Evolutionary conservation across 1,284 basidiomycete species (phyloP), one percentile per base, ranked within the genome.

Genomic region (Irpex sp.): DNA sequence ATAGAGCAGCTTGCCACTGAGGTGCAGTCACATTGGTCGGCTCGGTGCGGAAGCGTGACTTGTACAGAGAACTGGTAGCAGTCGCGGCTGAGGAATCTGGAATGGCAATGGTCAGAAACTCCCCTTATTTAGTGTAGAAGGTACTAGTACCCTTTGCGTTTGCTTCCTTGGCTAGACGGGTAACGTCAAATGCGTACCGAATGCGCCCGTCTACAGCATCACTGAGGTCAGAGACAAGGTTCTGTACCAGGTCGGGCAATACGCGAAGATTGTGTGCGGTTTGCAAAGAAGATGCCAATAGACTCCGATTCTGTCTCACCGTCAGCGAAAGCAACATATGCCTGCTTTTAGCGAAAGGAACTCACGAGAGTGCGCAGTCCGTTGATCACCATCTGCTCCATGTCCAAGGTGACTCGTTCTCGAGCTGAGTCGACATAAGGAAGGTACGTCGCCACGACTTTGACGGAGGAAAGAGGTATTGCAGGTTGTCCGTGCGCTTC

Each of bases 241-340:
- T 87, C 64, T 90, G 86, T 0, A 98, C 93, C 2, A 98, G 84
- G 19, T 87, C 82, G 0, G 96, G 92, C 2, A 98, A 81, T 5
- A 94, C 86, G 26, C 91, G 84, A 5, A 99, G 85, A 73, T 98
- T 98, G 76, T 94, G 92, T 2, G 96, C 95, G 0, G 95, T 97
- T 80, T 98, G 97, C 6, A 98, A 82, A 0, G 94, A 93, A 2
- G 93, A 94, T 0, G 94, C 93, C 0, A 99, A 83, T 26, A 97
- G 78, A 1, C 94, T 87, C 75, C 94, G 94, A 70, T 97, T 92
- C 93, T 96, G 34, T 6, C 7, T 19, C n/a, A 26, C n/a, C 54
- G 54, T 26, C 31, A 31, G 9, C 34, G 26, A 37, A 15, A 11
- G 34, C 31, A 56, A 63, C 59, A 36, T 21, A 15, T n/a, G 34